A percentile compares a stretch with the other conserved stretches of the same genome.
Evolutionary conservation across 2,329 filamentous ascomycete species (phyloP).

Genomic region (Aspergillus puulaauensis): DNA sequence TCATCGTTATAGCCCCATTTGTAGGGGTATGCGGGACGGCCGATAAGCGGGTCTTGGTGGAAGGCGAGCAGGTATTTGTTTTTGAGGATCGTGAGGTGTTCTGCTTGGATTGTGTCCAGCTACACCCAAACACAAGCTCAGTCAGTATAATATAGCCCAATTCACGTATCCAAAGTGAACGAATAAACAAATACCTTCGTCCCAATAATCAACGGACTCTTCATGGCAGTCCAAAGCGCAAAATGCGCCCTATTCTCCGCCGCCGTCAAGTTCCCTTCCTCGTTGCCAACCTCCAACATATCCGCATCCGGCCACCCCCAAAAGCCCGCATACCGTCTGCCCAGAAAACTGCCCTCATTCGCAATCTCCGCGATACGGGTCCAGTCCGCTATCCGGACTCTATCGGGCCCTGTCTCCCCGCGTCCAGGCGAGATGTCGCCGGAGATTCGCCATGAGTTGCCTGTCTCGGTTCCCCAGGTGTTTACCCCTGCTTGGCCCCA

Average conservation of each 20-base stretch:
- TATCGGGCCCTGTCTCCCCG: neutral
- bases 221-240: constrained; percentile 53
- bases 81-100: constrained; percentile 43
- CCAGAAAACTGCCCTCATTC: constrained; percentile 51
- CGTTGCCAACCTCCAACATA: constrained; percentile 54
- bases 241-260: constrained; percentile 53
- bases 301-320: constrained; percentile 54
- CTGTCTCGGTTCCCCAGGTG: constrained; percentile 51
- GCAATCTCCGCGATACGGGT: constrained; percentile 42
- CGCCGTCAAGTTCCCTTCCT: constrained; percentile 44
- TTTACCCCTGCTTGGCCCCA: constrained; percentile 55
- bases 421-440: constrained; percentile 27
- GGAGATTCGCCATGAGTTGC: constrained; percentile 47
- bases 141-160: no score
- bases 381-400: constrained; percentile 18
- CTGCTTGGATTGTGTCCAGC: constrained; percentile 36
- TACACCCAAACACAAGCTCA: constrained; percentile 3
- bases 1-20: constrained; percentile 38
- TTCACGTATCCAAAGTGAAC: no score
- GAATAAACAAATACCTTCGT: constrained; percentile 12
- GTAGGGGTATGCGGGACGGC: constrained; percentile 45
- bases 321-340: constrained; percentile 46
- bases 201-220: constrained; percentile 53
- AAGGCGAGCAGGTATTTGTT: constrained; percentile 44
- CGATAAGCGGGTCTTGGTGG: constrained; percentile 49